Evolutionary conservation across 257 asterid genomes (phyloP).

Genomic region (Solanum sejunctum): DNA sequence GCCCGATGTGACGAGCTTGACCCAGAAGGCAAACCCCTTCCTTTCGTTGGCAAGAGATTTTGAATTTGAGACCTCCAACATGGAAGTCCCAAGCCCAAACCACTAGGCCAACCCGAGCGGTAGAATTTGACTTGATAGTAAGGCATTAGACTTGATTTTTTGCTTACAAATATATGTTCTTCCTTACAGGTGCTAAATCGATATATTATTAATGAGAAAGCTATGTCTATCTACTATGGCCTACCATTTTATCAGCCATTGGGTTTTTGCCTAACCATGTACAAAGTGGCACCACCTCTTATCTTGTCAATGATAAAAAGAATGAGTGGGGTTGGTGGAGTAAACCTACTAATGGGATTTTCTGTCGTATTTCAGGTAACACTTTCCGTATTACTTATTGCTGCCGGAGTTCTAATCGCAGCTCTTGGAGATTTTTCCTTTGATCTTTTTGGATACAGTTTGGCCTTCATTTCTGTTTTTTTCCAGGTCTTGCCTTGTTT

Average conservation of each 20-base stretch:
- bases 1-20: too few relatives aligned
- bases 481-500: constrained; percentile 57
- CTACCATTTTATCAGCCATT: background rate
- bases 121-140: background rate
- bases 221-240: background rate
- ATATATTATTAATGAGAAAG: background rate
- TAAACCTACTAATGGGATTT: background rate
- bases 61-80: too few relatives aligned
- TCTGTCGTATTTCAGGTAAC: constrained; percentile 47
- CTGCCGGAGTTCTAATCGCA: constrained; percentile 89
- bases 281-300: background rate
- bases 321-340: background rate
- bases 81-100: too few relatives aligned
- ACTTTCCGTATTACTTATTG: constrained; percentile 77
- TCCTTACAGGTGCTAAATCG: background rate
- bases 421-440: constrained; percentile 98
- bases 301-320: background rate
- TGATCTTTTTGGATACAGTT: constrained; percentile 75
- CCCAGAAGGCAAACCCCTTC: too few relatives aligned
- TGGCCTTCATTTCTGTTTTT: constrained; percentile 89
- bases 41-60: too few relatives aligned
- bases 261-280: background rate
- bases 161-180: background rate
- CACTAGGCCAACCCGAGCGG: background rate
- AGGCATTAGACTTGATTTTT: background rate